Evolutionary conservation across 805 yeast species (phyloP), one percentile per base, ranked within the genome.

Genomic region (Candida cerambycidarum): DNA sequence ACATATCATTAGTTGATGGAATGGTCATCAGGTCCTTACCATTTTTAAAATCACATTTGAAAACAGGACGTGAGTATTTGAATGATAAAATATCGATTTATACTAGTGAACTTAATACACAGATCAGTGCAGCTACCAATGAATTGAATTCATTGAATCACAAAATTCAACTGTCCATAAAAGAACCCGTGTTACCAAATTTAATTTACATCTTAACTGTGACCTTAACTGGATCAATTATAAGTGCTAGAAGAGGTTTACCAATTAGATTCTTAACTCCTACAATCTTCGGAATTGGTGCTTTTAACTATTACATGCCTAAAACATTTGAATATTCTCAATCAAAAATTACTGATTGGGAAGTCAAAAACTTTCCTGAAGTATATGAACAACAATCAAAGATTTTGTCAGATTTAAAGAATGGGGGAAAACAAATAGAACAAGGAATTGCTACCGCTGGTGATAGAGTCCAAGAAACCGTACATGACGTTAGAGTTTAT

Each of bases 121-220:
- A 72, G 45, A 65, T 60, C 32, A 63, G 79, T 6, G 79, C 81
- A 1, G 47, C 66, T n/a, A 43, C 49, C 17, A 75, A 78, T 46
- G 83, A 79, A 52, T 45, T 60, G 30, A 44, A 53, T 17, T 53
- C 54, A 15, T 43, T 75, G 3, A 52, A 57, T 25, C 42, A 45
- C n/a, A 59, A 58, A 36, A 61, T 71, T 38, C 48, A 64, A 17
- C 47, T 63, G 5, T 41, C 70, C 23, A 66, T 79, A 14, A 67
- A 60, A 40, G 85, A 79, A 48, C 80, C 82, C 5, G 62, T 79
- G 3, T 67, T 82, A 43, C 87, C 87, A 14, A 67, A 69, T 32
- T 56, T 75, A 31, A 71, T 80, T 38, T 75, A 77, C 52, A 75
- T 80, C 5, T 60, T 82, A 30, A 79, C 85, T 0, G 67, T 75